Percentiles rank a stretch among this genome's conserved stretches.
These are phyloP conservation scores for Bryopsis sp. DNA, from an alignment of 139 green algal genomes.

Conservation along the genomic window DNA sequence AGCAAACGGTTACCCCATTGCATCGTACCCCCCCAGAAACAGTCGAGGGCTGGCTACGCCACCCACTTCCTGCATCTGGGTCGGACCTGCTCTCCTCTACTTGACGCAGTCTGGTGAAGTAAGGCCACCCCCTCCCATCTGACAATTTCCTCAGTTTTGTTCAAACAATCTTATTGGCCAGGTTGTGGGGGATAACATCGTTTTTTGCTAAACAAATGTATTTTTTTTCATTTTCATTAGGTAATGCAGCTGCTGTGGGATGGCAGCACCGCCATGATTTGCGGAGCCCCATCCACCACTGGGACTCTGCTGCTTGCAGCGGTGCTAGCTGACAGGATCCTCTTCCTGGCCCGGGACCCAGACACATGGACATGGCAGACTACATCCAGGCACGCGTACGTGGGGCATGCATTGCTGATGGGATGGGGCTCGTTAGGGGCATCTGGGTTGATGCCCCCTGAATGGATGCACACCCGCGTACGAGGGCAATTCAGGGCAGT, in stretches of 20 bases:
- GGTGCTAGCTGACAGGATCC: slow-evolving; percentile 13
- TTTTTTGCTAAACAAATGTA: too few species aligned
- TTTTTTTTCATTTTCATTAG: too few species aligned
- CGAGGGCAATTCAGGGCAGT: slow-evolving; percentile 8
- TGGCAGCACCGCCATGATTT: slow-evolving; percentile 17
- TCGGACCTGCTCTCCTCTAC: slow-evolving; percentile 16
- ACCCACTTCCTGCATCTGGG: slow-evolving; percentile 14
- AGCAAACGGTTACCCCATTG: slow-evolving; percentile 13
- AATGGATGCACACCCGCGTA: neutral
- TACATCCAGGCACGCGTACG: neutral
- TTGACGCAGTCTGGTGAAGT: slow-evolving; percentile 7
- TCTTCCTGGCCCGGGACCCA: slow-evolving; percentile 4
- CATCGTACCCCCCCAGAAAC: slow-evolving; percentile 7
- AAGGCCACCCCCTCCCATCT: too few species aligned
- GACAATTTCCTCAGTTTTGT: too few species aligned
- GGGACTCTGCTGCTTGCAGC: neutral
- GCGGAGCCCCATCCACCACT: slow-evolving; percentile 16
- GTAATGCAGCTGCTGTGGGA: slow-evolving; percentile 18
- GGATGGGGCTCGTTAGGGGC: slow-evolving; percentile 11
- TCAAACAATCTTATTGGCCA: too few species aligned
- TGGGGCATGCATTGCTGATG: slow-evolving; percentile 14
- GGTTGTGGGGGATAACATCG: too few species aligned
- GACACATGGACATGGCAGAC: slow-evolving; percentile 5
- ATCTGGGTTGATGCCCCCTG: slow-evolving; percentile 14
- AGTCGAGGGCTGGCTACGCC: slow-evolving; percentile 12